Base-by-base conservation (phyloP, 768 basidiomycete species). In the Mycena pura region DNA sequence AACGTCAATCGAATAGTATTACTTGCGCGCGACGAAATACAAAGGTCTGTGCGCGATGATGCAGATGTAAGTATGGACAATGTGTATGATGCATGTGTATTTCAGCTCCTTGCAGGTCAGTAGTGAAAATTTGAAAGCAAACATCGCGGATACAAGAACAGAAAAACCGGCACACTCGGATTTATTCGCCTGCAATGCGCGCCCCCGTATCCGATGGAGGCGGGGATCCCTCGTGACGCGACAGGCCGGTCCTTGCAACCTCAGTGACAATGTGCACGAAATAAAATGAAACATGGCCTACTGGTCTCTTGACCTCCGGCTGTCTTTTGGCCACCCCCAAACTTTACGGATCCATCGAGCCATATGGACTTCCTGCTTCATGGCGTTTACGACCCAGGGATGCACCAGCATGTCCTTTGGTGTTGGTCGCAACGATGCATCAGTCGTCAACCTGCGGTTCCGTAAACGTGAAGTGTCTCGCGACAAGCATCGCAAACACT, bases 311-410 rank as follows among this genome's bases (percentile, higher is more conserved):
- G 80, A 75, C 73, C 72, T 76, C 53, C 79, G 78, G 60, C 69
- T 72, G 19, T 82, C 68, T 73, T 80, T 82, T 51, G 82, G 81
- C 91, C 91, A 93, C 58, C 84, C 86, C 91, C 91, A 94, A 39
- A 95, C 89, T 70, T 91, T 83, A 63, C 88, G 82, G 58, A 95
- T 89, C 93, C 93, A 96, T 69, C 85, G 86, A 7, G 87, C 90
- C 92, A 96, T 96, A 61, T 92, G 87, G 36, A 92, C 88, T 66
- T 94, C 92, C 72, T 89, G 85, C 72, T 86, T 87, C 85, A 93
- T 92, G 51, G 85, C 82, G 57, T 80, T 79, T 51, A 82, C 75
- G 60, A 97, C 88, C 92, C 94, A 97, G 9, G 89, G 88, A 73
- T 97, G 95, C 40, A 77, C 74, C 50, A 95, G 79, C 84, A 96